Conservation (phyloP, 257 asterid species). For the Mitragyna speciosa region DNA sequence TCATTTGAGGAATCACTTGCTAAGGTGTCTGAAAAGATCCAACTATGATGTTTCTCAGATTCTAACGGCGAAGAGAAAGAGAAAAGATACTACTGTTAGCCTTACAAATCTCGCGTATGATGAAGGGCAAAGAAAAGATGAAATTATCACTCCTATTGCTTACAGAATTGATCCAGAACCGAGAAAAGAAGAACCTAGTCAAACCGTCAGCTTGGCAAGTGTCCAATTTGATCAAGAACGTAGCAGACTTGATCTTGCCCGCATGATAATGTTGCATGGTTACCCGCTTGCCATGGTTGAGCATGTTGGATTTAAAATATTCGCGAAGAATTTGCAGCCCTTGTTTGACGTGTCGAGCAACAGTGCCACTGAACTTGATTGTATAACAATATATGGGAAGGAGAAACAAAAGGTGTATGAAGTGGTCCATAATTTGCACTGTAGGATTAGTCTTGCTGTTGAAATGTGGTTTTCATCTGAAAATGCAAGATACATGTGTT, state of each 20-base stretch:
- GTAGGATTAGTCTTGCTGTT: conserved; percentile 71
- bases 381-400: conserved; percentile 61
- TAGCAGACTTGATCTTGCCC: conserved; percentile 83
- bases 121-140: conserved; percentile 69
- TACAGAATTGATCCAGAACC: conserved; percentile 62
- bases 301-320: conserved; percentile 78
- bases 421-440: conserved; percentile 58
- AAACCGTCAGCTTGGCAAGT: conserved; percentile 61
- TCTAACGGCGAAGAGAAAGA: conserved; percentile 82
- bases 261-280: conserved; percentile 97
- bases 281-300: conserved; percentile 90
- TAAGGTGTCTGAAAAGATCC: conserved; percentile 90
- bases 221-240: conserved; percentile 82
- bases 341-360: conserved; percentile 64
- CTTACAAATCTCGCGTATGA: conserved; percentile 50
- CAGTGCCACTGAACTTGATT: conserved; percentile 70
- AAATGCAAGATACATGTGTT: conserved; percentile 58
- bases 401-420: conserved; percentile 79
- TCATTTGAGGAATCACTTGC: conserved; percentile 86
- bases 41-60: conserved; percentile 88
- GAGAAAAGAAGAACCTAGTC: conserved; percentile 59
- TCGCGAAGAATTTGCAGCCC: conserved; percentile 89
- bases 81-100: conserved; percentile 54
- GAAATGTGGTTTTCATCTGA: conserved; percentile 78
- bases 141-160: conserved; percentile 55